phyloP scores from a whole-genome alignment of 805 yeast species.

The Maudiozyma barnettii region DNA sequence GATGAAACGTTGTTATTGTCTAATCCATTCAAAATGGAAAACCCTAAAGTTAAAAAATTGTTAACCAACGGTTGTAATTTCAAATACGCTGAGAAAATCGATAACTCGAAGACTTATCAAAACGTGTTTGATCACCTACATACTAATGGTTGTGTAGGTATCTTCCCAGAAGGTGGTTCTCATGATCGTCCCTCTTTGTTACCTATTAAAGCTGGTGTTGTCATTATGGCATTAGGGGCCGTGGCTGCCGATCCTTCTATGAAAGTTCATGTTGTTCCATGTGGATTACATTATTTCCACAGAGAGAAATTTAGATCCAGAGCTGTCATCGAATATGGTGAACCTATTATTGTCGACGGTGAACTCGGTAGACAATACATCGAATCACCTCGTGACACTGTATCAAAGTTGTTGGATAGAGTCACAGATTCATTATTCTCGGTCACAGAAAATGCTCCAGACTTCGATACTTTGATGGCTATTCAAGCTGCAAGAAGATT shows the following conservation, averaged over 20 bases:
- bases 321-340: conserved; percentile 88
- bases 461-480: conserved; percentile 86
- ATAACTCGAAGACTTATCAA: conserved; percentile 73
- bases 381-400: conserved; percentile 63
- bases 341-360: conserved; percentile 61
- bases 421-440: conserved; percentile 69
- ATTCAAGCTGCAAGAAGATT: conserved; percentile 89
- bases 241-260: conserved; percentile 65
- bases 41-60: conserved; percentile 34
- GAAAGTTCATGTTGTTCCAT: conserved; percentile 79
- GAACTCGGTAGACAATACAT: conserved; percentile 56
- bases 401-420: conserved; percentile 57
- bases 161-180: conserved; percentile 97
- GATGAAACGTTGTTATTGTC: conserved; percentile 61
- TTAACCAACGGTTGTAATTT: conserved; percentile 51
- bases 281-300: conserved; percentile 93
- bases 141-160: conserved; percentile 72
- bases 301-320: conserved; percentile 89
- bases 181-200: conserved; percentile 88
- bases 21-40: conserved; percentile 56
- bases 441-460: conserved; percentile 90
- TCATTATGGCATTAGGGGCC: conserved; percentile 95
- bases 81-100: conserved; percentile 71
- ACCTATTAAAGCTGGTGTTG: conserved; percentile 95
- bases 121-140: conserved; percentile 76